phyloP scores from a whole-genome alignment of 768 basidiomycete species.

The Mycena sanguinolenta region DNA sequence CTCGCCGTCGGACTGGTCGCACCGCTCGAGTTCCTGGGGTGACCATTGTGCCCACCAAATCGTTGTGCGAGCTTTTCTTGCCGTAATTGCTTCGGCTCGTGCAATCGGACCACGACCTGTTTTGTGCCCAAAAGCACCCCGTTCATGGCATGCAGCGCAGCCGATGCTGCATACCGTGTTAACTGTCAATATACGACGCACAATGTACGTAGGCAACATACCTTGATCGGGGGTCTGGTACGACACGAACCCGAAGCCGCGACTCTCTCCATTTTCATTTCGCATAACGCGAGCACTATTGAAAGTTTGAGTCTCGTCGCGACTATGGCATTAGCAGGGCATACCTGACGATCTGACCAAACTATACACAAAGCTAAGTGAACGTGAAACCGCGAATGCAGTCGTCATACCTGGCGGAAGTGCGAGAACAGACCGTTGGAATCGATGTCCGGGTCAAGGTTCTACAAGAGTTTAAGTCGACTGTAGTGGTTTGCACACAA shows the following conservation, averaged over 20 bases:
- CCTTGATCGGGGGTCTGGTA: conserved; percentile 89
- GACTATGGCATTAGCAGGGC: conserved; percentile 7
- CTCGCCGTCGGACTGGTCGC: conserved; percentile 88
- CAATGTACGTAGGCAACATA: conserved; percentile 40
- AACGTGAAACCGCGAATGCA: conserved; percentile 32
- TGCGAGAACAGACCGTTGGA: conserved; percentile 87
- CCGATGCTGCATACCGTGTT: conserved; percentile 62
- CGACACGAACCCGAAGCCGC: conserved; percentile 93
- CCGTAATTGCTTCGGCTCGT: conserved; percentile 92
- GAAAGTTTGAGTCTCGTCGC: not conserved
- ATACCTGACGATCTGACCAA: conserved; percentile 91
- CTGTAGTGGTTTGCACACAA: conserved; percentile 13
- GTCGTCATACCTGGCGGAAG: conserved; percentile 77
- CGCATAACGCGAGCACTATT: conserved; percentile 93
- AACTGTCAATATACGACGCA: not conserved
- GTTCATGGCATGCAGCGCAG: conserved; percentile 87
- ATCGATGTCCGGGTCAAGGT: conserved; percentile 87
- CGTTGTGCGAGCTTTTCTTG: conserved; percentile 90
- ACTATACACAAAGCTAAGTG: conserved; percentile 57
- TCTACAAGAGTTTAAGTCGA: conserved; percentile 58
- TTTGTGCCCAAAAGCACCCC: conserved; percentile 78
- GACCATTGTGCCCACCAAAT: conserved; percentile 80
- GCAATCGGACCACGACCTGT: conserved; percentile 86
- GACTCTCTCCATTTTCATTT: conserved; percentile 83
- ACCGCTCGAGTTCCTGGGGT: conserved; percentile 84